Evolutionary conservation across 176 grass and related monocot genomes (phyloP), one percentile per base, ranked within the genome.

Genomic region (Oryza nivara): DNA sequence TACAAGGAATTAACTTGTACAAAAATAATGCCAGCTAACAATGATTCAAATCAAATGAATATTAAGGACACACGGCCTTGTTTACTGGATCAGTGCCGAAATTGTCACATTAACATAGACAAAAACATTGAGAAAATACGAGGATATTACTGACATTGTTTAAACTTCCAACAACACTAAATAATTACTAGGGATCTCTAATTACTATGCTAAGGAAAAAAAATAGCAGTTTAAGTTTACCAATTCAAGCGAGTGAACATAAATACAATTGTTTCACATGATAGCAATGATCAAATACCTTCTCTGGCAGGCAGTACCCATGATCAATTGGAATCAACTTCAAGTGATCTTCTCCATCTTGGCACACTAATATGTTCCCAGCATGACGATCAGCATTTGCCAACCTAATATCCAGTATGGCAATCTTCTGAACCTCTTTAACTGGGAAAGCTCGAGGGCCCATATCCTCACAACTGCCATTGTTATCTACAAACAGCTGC

Each of bases 241-340:
- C 0, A 17, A 12, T 51, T 51, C 48, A 48, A 48, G 13, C 15
- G 48, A 51, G 48, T 51, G 12, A 49, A 49, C 47, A 52, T 17
- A 5, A 54, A 54, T 17, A 60, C 5, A 17, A 17, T 16, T 14
- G 3, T 16, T 52, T n/a, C 3, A 60, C 54, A 60, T 7, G 2
- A 60, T 17, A 52, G 15, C 54, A 60, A 19, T 20, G 54, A 20
- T 19, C 19, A n/a, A 8, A n/a, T 82, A 45, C 81, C 82, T 69
- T 87, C 34, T 89, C 80, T 51, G 90, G 91, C 61, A 92, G 73
- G 87, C 91, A 92, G 64, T 92, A 90, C 40, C 91, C 84, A 80
- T 90, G 91, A 70, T 93, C 91, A 78, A 93, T 90, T 19, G 91
- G 91, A 68, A 90, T 44, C 65, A 90, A 41, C 66, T 80, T 52